Evolutionary conservation across 139 green algal species (phyloP).

Genomic region (Chlorella sp.): DNA sequence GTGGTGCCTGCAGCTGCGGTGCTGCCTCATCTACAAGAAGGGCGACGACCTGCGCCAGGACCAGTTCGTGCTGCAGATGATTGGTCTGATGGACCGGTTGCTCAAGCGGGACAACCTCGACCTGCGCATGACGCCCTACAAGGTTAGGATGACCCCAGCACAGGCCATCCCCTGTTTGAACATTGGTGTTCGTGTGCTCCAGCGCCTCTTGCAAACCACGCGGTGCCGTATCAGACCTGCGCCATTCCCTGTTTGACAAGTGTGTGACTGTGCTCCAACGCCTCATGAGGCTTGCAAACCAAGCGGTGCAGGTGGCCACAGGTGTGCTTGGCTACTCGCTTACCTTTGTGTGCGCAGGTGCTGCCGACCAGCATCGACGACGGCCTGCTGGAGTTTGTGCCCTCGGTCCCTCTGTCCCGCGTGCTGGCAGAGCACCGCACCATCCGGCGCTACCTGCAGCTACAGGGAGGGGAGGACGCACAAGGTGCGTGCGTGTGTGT

Average conservation of each 20-base stretch:
- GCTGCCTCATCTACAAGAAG: slow-evolving; percentile 94
- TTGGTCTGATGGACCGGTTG: slow-evolving; percentile 94
- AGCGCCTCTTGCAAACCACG: too few relatives aligned
- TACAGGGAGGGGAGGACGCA: background rate
- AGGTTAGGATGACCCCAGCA: too few relatives aligned
- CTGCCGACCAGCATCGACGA: slow-evolving; percentile 75
- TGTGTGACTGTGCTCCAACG: too few relatives aligned
- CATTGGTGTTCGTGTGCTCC: too few relatives aligned
- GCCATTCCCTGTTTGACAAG: too few relatives aligned
- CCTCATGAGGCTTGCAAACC: too few relatives aligned
- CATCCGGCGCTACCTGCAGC: slow-evolving; percentile 73
- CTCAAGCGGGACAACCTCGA: slow-evolving; percentile 93
- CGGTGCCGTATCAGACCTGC: too few relatives aligned
- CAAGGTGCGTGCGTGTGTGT: background rate
- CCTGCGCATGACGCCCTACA: slow-evolving; percentile 88
- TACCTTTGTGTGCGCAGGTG: slow-evolving; percentile 38
- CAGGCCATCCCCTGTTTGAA: too few relatives aligned
- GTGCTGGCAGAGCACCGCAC: slow-evolving; percentile 80
- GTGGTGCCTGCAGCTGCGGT: slow-evolving; percentile 25
- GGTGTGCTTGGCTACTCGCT: too few relatives aligned
- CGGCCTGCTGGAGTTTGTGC: slow-evolving; percentile 94
- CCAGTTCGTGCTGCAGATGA: slow-evolving; percentile 79
- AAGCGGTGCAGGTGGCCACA: too few relatives aligned
- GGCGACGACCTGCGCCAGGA: slow-evolving; percentile 95
- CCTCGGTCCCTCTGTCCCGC: slow-evolving; percentile 57